Evolutionary conservation across 2,329 filamentous ascomycete genomes (phyloP).

Genomic region (Talaromyces sp.): DNA sequence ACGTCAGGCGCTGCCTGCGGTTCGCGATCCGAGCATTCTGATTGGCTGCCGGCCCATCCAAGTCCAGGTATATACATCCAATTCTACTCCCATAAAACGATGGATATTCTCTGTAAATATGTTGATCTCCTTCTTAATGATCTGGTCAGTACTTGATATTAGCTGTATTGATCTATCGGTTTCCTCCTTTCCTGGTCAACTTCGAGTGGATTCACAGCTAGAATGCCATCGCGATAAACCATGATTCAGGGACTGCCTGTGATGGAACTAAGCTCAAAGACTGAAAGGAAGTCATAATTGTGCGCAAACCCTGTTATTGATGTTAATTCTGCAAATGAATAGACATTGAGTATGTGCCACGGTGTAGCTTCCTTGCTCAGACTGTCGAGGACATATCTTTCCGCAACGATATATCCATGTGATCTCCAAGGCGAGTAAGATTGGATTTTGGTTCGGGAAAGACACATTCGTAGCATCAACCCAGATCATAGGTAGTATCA

Average conservation of each 20-base stretch:
- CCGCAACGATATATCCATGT: not conserved
- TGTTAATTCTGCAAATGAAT: not conserved
- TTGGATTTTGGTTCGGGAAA: not conserved
- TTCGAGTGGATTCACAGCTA: not conserved
- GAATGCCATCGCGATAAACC: no score
- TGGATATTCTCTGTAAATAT: not conserved
- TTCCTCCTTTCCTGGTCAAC: not conserved
- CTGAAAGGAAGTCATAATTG: no score
- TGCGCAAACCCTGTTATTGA: not conserved
- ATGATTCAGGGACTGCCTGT: not conserved
- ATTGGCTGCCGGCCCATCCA: not conserved
- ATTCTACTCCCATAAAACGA: not conserved
- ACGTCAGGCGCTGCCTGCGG: constrained; percentile 2
- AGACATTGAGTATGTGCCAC: not conserved
- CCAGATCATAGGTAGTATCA: not conserved
- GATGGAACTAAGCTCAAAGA: not conserved
- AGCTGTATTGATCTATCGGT: not conserved
- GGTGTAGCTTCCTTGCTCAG: no score
- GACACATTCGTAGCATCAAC: not conserved
- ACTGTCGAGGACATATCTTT: not conserved
- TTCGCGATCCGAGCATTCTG: not conserved
- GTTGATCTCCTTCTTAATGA: not conserved
- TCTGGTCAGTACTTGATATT: not conserved
- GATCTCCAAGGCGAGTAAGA: no score
- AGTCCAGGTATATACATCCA: not conserved